A percentile compares a stretch with the other conserved stretches of the same genome.
phyloP scores from a whole-genome alignment of 257 asterid species.

The Dorcoceras hygrometricum region DNA sequence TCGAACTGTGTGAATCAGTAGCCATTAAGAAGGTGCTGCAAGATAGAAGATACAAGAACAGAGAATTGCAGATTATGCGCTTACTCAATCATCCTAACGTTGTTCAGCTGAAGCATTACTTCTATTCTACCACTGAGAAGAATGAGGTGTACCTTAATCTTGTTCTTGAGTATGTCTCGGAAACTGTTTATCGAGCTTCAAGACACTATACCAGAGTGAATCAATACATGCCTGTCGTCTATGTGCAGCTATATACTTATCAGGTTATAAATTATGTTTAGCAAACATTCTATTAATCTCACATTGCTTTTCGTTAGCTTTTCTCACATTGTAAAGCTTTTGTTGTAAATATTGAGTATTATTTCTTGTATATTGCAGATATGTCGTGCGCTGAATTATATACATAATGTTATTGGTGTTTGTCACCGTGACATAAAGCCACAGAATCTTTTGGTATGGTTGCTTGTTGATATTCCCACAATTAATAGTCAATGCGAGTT shows the following conservation, averaged over 20 bases:
- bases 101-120: constrained; percentile 51
- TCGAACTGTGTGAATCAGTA: constrained; percentile 55
- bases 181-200: constrained; percentile 49
- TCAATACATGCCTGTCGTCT: constrained; percentile 44
- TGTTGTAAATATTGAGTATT: neutral
- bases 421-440: constrained; percentile 76
- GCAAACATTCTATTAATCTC: neutral
- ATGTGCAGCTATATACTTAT: constrained; percentile 49
- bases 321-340: neutral
- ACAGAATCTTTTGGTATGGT: constrained; percentile 59
- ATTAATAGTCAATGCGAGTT: neutral
- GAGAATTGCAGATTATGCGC: constrained; percentile 55
- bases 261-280: constrained; percentile 31
- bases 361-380: constrained; percentile 36
- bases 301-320: neutral
- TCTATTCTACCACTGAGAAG: constrained; percentile 54
- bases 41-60: constrained; percentile 53
- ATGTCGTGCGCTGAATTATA: constrained; percentile 56
- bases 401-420: constrained; percentile 57
- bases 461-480: neutral
- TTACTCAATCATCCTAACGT: constrained; percentile 47
- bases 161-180: constrained; percentile 48
- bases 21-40: constrained; percentile 62
- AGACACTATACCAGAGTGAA: constrained; percentile 44
- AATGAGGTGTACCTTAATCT: constrained; percentile 64